phyloP scores from a whole-genome alignment of 2,329 filamentous ascomycete species.

The Fusarium sp. region DNA sequence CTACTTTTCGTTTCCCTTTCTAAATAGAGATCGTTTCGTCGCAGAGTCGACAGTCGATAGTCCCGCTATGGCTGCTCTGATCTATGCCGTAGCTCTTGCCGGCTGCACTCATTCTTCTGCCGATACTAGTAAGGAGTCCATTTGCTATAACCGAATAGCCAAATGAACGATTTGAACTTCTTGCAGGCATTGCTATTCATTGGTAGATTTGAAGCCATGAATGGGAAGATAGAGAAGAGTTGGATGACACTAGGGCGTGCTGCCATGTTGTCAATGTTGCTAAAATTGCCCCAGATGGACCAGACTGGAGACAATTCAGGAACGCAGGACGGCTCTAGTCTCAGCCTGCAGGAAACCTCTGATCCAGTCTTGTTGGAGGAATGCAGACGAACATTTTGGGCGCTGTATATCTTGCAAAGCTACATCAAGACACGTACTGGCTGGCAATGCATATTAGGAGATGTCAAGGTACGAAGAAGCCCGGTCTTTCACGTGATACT shows the following conservation, averaged over 20 bases:
- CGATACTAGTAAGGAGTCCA: not conserved
- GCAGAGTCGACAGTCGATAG: not conserved
- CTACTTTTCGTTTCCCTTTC: conserved; percentile 4
- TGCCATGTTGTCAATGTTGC: not conserved
- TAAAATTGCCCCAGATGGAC: not conserved
- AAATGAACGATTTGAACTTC: not conserved
- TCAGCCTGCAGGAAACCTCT: not conserved
- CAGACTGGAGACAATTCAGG: too few species aligned
- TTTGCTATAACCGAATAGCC: not conserved
- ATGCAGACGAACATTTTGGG: conserved; percentile 2
- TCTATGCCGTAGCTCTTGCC: conserved; percentile 1
- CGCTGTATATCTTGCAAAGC: conserved; percentile 3
- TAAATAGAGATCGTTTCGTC: not conserved
- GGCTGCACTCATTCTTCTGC: not conserved
- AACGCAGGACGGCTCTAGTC: not conserved
- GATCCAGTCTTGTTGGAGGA: not conserved
- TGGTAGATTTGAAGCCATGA: not conserved
- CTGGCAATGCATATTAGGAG: not conserved
- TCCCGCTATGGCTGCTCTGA: not conserved
- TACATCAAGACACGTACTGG: not conserved
- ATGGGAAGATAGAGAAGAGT: not conserved
- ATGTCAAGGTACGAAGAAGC: not conserved
- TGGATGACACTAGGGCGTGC: conserved; percentile 12
- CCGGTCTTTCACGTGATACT: accelerated
- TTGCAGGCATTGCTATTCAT: not conserved